Percentiles rank a stretch among this genome's conserved stretches.
phyloP scores from a whole-genome alignment of 345 rosid species.

The Brassica rapa region DNA sequence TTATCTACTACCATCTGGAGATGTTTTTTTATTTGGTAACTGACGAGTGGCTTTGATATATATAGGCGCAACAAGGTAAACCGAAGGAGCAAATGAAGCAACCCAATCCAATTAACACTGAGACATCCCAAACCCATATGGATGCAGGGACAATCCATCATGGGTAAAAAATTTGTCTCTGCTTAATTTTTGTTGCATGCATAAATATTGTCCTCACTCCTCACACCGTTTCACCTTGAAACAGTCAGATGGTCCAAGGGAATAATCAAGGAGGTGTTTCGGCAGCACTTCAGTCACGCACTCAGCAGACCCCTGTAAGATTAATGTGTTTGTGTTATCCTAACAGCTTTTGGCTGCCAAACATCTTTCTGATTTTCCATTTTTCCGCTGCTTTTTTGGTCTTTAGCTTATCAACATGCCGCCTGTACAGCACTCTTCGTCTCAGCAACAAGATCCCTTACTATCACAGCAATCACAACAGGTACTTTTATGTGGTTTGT shows the following conservation, averaged over 20 bases:
- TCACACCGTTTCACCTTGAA: conserved; percentile 6
- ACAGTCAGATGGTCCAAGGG: conserved; percentile 90
- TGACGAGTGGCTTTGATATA: conserved; percentile 32
- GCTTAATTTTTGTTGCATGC: conserved; percentile 18
- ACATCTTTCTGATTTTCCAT: conserved; percentile 15
- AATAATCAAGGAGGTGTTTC: conserved; percentile 77
- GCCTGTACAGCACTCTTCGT: conserved; percentile 81
- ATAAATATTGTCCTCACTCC: conserved; percentile 10
- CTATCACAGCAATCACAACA: conserved; percentile 76
- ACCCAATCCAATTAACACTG: conserved; percentile 67
- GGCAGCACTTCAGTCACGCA: conserved; percentile 77
- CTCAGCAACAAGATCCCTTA: conserved; percentile 83
- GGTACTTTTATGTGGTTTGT: conserved; percentile 45
- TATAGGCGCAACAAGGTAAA: conserved; percentile 79
- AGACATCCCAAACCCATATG: conserved; percentile 73
- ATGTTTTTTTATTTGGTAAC: neutral
- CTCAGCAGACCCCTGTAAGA: conserved; percentile 49
- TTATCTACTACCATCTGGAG: neutral
- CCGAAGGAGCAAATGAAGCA: conserved; percentile 87
- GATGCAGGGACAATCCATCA: conserved; percentile 83
- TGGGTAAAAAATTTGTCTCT: conserved; percentile 52
- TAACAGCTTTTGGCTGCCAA: conserved; percentile 13
- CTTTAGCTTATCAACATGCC: conserved; percentile 79
- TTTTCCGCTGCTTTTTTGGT: conserved; percentile 24
- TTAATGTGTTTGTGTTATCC: conserved; percentile 15